Conservation (phyloP, 768 basidiomycete genomes). For the Cystoderma amianthinum region DNA sequence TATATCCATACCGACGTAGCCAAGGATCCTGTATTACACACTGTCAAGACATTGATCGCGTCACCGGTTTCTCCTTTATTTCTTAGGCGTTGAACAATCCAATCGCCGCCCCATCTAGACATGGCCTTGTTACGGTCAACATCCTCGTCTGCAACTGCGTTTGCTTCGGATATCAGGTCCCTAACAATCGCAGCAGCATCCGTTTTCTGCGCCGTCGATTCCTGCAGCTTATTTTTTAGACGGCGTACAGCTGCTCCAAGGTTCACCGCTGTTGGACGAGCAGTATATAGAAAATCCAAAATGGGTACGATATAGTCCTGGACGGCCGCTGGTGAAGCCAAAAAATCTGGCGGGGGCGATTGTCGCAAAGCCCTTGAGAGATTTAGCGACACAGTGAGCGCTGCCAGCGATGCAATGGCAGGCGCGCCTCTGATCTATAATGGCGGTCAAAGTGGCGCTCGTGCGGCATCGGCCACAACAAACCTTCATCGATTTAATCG, state of each 20-base stretch:
- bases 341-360: slow-evolving; percentile 43
- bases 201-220: slow-evolving; percentile 31
- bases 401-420: slow-evolving; percentile 89
- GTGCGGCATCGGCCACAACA: too few relatives aligned
- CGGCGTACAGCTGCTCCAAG: slow-evolving; percentile 81
- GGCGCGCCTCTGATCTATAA: slow-evolving; percentile 77
- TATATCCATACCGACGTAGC: slow-evolving; percentile 73
- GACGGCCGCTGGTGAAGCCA: slow-evolving; percentile 46
- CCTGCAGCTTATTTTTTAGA: slow-evolving; percentile 45
- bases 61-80: slow-evolving; percentile 24
- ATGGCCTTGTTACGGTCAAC: slow-evolving; percentile 81
- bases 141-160: slow-evolving; percentile 79
- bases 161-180: slow-evolving; percentile 64
- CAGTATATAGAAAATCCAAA: slow-evolving; percentile 71
- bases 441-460: too few relatives aligned
- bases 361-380: slow-evolving; percentile 46
- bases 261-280: slow-evolving; percentile 96
- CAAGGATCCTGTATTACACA: slow-evolving; percentile 96
- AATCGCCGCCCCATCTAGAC: slow-evolving; percentile 80
- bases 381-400: slow-evolving; percentile 66
- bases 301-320: slow-evolving; percentile 47
- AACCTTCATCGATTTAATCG: slow-evolving; percentile 95
- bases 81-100: slow-evolving; percentile 57
- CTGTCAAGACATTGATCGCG: slow-evolving; percentile 78
- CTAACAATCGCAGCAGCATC: slow-evolving; percentile 42